phyloP scores from a whole-genome alignment of 1,284 basidiomycete genomes.

The Pseudozyma tsukubaensis region DNA sequence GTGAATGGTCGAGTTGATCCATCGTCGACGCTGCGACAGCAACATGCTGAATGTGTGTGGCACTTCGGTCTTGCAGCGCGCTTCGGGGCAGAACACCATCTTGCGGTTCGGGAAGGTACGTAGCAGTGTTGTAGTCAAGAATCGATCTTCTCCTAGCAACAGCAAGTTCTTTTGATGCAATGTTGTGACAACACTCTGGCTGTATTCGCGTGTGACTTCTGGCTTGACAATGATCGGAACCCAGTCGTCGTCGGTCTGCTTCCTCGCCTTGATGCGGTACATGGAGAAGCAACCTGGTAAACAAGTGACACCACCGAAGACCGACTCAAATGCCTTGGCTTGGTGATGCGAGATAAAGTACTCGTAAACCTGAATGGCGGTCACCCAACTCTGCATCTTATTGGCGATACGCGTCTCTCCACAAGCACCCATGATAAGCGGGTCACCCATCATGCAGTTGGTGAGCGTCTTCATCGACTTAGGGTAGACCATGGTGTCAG shows the following conservation, averaged over 20 bases:
- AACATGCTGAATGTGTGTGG: slow-evolving; percentile 94
- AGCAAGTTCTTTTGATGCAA: slow-evolving; percentile 98
- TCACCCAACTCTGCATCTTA: slow-evolving; percentile 94
- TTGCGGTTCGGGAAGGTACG: slow-evolving; percentile 93
- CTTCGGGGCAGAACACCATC: slow-evolving; percentile 99
- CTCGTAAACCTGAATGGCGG: slow-evolving; percentile 96
- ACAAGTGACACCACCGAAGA: slow-evolving; percentile 99
- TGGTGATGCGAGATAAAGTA: slow-evolving; percentile 99
- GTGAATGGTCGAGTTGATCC: slow-evolving; percentile 99
- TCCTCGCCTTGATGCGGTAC: slow-evolving; percentile 96
- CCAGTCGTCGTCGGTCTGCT: slow-evolving; percentile 86
- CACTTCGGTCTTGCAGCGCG: slow-evolving; percentile 91
- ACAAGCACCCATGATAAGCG: slow-evolving; percentile 98
- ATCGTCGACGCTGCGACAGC: slow-evolving; percentile 94
- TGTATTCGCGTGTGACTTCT: slow-evolving; percentile 97
- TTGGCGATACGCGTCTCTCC: slow-evolving; percentile 99
- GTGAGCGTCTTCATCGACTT: slow-evolving; percentile 57
- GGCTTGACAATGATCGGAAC: slow-evolving; percentile 96
- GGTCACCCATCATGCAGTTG: slow-evolving; percentile 96
- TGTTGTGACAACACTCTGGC: slow-evolving; percentile 90
- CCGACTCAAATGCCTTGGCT: slow-evolving; percentile 97
- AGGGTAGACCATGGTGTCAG: slow-evolving; percentile 76
- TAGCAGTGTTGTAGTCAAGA: slow-evolving; percentile 77
- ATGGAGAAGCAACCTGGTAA: slow-evolving; percentile 99
- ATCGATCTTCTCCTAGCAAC: slow-evolving; percentile 96